Base-by-base conservation (phyloP, 1,284 basidiomycete genomes). In the Lignosus rhinocerotis region DNA sequence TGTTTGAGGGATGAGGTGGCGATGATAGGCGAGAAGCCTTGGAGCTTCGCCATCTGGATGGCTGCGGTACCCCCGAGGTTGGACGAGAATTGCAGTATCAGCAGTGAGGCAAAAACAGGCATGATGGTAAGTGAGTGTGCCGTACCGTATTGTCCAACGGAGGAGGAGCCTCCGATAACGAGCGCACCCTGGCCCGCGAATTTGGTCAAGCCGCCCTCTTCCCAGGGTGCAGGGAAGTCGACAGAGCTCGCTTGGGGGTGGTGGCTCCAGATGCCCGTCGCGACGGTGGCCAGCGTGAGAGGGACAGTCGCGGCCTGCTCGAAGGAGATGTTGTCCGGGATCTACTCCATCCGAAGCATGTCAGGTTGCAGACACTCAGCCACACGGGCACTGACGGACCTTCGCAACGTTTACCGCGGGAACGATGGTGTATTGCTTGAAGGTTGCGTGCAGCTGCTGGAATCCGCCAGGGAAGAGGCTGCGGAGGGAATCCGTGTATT, bases 1-100 rank as follows among this genome's bases (percentile, higher is more conserved):
- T 84, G 76, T 54, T 75, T 73, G 9, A 69, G 60, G 6, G 80
- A 82, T 3, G 79, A 72, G 3, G 80, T 82, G 2, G 78, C 72
- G 59, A 83, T 74, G 60, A 82, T 79, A 6, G 75, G 75, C 1
- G 73, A 75, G 67, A 82, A 81, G 0, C 80, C 80, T 0, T 79
- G 75, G 9, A 80, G 64, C 53, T 72, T 75, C 11, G 77, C 77
- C 17, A 82, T 66, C 66, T 83, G 81, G 32, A 81, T 74, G 1
- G 67, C 70, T 68, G 49, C 30, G 50, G n/a, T n/a, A n/a, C n/a
- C n/a, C n/a, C n/a, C n/a, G n/a, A n/a, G n/a, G 12, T n/a, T 1
- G 25, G 25, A 25, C 36, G 36, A 12, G 36, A 14, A 39, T 6
- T 12, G 11, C 11, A 39, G 9, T 39, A 39, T 39, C 14, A n/a